A percentile compares a stretch with the other conserved stretches of the same genome.
Evolutionary conservation across 225 moss, liverwort and hornwort genomes (phyloP).

Genomic region (Climacium dendroides): DNA sequence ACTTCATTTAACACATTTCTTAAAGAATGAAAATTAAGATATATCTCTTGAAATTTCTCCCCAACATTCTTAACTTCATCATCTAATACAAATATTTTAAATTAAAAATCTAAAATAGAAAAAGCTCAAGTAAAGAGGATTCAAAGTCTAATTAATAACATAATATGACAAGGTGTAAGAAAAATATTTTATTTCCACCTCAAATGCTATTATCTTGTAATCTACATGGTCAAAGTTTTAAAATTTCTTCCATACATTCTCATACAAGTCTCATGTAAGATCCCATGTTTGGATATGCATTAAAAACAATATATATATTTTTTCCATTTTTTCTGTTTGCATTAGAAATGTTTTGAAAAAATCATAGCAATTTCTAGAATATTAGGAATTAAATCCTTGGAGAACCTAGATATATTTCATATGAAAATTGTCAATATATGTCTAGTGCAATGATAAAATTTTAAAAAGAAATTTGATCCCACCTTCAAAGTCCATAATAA

Average conservation of each 20-base stretch:
- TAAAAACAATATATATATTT: background rate
- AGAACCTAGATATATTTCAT: background rate
- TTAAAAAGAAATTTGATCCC: background rate
- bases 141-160: background rate
- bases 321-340: background rate
- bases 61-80: background rate
- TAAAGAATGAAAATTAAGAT: background rate
- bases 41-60: background rate
- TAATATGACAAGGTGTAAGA: background rate
- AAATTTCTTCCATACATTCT: background rate
- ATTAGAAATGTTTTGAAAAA: background rate
- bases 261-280: background rate
- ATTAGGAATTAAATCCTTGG: background rate
- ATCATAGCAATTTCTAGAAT: background rate
- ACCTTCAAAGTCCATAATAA: rapidly evolving
- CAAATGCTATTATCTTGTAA: background rate
- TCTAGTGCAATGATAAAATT: background rate
- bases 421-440: no score
- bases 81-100: rapidly evolving
- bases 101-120: background rate
- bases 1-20: background rate
- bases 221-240: no score
- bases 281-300: background rate
- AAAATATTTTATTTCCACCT: background rate
- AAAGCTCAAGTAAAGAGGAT: background rate